phyloP scores from a whole-genome alignment of 1,139 yeast species.

The Lipomyces yarrowii region DNA sequence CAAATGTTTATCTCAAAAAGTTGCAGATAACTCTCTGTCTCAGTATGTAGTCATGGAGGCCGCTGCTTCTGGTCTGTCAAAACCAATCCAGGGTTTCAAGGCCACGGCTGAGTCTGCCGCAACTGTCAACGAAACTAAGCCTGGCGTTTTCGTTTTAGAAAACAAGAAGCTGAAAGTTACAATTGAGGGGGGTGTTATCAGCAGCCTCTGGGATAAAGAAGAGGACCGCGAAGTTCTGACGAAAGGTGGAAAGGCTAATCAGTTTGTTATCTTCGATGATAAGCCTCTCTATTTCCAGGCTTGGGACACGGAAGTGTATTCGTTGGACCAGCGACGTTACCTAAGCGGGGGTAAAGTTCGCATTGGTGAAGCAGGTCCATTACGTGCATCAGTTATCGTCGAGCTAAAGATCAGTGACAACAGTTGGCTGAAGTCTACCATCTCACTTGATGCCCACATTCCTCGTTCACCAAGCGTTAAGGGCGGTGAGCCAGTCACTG shows the following conservation, averaged over 20 bases:
- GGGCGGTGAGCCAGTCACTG: slow-evolving; percentile 56
- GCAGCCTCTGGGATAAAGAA: slow-evolving; percentile 64
- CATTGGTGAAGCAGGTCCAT: slow-evolving; percentile 57
- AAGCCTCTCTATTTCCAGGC: slow-evolving; percentile 94
- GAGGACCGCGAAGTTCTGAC: slow-evolving; percentile 71
- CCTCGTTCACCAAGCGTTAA: slow-evolving; percentile 70
- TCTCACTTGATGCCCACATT: slow-evolving; percentile 73
- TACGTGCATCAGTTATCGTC: slow-evolving; percentile 64
- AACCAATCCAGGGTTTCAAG: slow-evolving; percentile 44
- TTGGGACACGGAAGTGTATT: slow-evolving; percentile 97
- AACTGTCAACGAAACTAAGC: slow-evolving; percentile 18
- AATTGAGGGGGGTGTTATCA: slow-evolving; percentile 65
- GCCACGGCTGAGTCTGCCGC: slow-evolving; percentile 21
- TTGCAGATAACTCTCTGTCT: slow-evolving; percentile 16
- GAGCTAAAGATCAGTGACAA: slow-evolving; percentile 57
- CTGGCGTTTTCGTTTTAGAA: slow-evolving; percentile 51
- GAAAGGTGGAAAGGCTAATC: slow-evolving; percentile 60
- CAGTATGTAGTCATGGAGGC: slow-evolving; percentile 32
- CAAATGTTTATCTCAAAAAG: slow-evolving; percentile 23
- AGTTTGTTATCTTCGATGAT: slow-evolving; percentile 79
- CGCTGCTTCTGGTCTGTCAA: slow-evolving; percentile 40
- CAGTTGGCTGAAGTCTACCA: slow-evolving; percentile 66
- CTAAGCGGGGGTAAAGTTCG: slow-evolving; percentile 52
- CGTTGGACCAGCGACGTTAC: slow-evolving; percentile 68
- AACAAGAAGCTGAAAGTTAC: slow-evolving; percentile 64